A percentile compares a stretch with the other conserved stretches of the same genome.
phyloP scores from a whole-genome alignment of 2,329 filamentous ascomycete genomes.

The Aspergillus thermomutatus region DNA sequence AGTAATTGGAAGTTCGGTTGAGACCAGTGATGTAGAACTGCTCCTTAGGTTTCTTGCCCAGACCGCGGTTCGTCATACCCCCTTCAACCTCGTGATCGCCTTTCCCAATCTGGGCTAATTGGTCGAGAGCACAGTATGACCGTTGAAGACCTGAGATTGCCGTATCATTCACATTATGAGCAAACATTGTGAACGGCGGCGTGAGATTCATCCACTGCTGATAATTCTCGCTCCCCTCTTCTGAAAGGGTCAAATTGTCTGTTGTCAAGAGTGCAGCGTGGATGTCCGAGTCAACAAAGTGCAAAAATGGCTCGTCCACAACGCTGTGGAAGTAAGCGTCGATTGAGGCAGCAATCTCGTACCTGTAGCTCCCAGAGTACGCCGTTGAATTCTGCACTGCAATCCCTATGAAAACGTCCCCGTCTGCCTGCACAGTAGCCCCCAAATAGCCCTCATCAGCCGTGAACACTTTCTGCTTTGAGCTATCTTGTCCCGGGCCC shows the following conservation, averaged over 20 bases:
- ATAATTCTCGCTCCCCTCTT: conserved; percentile 47
- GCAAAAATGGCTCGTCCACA: conserved; percentile 56
- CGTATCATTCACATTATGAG: conserved; percentile 57
- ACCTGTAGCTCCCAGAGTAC: conserved; percentile 69
- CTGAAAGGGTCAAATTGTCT: conserved; percentile 57
- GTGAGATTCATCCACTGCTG: conserved; percentile 56
- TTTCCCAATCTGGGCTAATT: conserved; percentile 61
- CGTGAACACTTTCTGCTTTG: conserved; percentile 39
- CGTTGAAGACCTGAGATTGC: conserved; percentile 66
- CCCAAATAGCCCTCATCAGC: conserved; percentile 70
- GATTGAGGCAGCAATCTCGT: conserved; percentile 78
- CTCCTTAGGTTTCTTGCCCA: conserved; percentile 69
- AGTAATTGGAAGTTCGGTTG: conserved; percentile 68
- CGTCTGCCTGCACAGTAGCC: conserved; percentile 58
- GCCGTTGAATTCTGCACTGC: conserved; percentile 64
- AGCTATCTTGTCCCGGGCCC: conserved; percentile 55
- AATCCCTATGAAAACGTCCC: conserved; percentile 73
- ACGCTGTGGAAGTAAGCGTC: conserved; percentile 70
- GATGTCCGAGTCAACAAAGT: conserved; percentile 82
- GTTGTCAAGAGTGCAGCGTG: conserved; percentile 76
- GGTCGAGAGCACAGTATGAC: conserved; percentile 78
- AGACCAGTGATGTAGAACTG: conserved; percentile 82
- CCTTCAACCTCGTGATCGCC: conserved; percentile 58
- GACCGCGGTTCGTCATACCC: conserved; percentile 66
- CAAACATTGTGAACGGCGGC: conserved; percentile 75